Conservation (phyloP, 192 early-diverging fungal species). For the Cladochytrium replicatum region DNA sequence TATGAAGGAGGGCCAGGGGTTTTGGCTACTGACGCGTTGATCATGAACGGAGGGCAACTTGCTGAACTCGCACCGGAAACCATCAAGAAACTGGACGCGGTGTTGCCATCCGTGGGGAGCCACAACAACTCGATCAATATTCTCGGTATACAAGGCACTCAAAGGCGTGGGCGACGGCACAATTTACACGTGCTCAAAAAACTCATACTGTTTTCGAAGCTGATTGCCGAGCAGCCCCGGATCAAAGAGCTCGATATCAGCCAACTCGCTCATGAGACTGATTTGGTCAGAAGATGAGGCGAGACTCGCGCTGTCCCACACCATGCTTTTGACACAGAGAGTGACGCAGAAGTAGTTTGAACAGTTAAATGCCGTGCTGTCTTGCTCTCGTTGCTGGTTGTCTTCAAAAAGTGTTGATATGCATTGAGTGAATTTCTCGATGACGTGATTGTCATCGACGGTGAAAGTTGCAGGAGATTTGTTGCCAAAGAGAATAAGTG, state of each 20-base stretch:
- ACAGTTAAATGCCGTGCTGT: too few relatives aligned
- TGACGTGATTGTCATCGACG: too few relatives aligned
- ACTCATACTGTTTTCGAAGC: background rate
- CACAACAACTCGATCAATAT: background rate
- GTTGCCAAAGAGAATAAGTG: too few relatives aligned
- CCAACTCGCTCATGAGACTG: too few relatives aligned
- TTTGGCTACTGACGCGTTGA: background rate
- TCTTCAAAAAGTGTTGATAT: too few relatives aligned
- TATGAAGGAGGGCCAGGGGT: background rate
- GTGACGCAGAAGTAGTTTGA: too few relatives aligned
- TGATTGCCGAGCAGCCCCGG: background rate
- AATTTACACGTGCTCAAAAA: background rate
- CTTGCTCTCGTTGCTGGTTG: too few relatives aligned
- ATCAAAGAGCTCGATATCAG: background rate
- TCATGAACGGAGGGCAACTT: background rate
- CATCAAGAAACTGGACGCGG: background rate
- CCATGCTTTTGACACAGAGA: too few relatives aligned
- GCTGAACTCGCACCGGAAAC: background rate
- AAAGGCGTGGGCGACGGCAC: background rate
- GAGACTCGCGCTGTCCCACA: too few relatives aligned
- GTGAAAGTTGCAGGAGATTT: too few relatives aligned
- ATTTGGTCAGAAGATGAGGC: too few relatives aligned
- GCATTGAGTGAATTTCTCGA: too few relatives aligned
- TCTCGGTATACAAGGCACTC: background rate
- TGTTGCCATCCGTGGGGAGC: background rate